Percentiles rank a stretch among this genome's conserved stretches.
Conservation (phyloP, 306 rosid genomes). For the Citrullus colocynthis region DNA sequence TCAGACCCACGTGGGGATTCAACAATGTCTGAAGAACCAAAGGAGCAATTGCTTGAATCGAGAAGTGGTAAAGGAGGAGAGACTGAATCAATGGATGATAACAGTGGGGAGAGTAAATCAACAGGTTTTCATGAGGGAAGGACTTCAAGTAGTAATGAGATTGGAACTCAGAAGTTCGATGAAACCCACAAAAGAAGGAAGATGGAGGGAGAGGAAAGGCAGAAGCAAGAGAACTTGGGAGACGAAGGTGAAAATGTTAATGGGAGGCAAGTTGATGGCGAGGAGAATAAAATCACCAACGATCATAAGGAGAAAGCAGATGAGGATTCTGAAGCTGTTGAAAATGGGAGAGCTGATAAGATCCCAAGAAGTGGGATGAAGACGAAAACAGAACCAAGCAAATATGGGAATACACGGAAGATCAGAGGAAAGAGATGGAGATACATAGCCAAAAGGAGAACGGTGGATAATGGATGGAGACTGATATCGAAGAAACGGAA, state of each 20-base stretch:
- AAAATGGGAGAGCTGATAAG: not conserved
- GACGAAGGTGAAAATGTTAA: not conserved
- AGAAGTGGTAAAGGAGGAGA: slow-evolving; percentile 1
- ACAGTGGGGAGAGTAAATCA: slow-evolving; percentile 12
- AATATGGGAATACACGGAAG: slow-evolving; percentile 19
- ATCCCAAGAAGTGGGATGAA: not conserved
- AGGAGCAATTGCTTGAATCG: slow-evolving; percentile 9
- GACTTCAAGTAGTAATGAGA: slow-evolving; percentile 3
- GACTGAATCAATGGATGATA: slow-evolving; percentile 6
- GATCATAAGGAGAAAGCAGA: slow-evolving; percentile 3
- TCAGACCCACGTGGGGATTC: slow-evolving; percentile 13
- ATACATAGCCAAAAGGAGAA: slow-evolving; percentile 16
- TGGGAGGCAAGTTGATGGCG: not conserved
- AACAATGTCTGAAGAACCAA: slow-evolving; percentile 16
- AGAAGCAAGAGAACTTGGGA: slow-evolving; percentile 7
- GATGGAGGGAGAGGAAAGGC: slow-evolving; percentile 5
- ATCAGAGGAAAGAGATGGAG: slow-evolving; percentile 36
- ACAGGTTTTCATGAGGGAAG: slow-evolving; percentile 1
- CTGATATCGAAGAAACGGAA: not conserved
- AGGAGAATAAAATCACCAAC: not conserved
- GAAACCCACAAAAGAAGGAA: not conserved
- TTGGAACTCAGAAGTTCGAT: slow-evolving; percentile 6
- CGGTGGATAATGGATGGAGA: slow-evolving; percentile 34
- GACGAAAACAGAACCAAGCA: slow-evolving; percentile 17
- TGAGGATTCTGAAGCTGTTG: slow-evolving; percentile 1